Conservation (phyloP, 768 basidiomycete genomes). For the Boletus vermiculosoides region DNA sequence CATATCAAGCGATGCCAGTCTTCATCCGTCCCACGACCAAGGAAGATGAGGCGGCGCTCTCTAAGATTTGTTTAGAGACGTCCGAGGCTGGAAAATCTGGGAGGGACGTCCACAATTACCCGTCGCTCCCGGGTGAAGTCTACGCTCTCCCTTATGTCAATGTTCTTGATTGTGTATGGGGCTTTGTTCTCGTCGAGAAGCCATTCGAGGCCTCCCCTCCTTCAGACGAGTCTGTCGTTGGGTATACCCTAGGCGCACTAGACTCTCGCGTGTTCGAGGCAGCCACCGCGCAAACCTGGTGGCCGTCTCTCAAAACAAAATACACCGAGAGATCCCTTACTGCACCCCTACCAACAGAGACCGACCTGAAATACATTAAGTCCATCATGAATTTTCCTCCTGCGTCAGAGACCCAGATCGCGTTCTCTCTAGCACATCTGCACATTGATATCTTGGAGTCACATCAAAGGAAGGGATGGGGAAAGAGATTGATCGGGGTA, state of each 20-base stretch:
- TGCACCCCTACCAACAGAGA: constrained; percentile 17
- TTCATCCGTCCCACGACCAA: constrained; percentile 56
- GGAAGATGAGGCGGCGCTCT: constrained; percentile 56
- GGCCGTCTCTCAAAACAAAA: constrained; percentile 56
- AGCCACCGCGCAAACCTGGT: constrained; percentile 58
- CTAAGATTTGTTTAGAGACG: constrained; percentile 72
- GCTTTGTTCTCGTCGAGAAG: constrained; percentile 66
- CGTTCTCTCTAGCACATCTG: constrained; percentile 70
- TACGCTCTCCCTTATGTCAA: constrained; percentile 77
- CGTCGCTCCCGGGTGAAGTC: constrained; percentile 66
- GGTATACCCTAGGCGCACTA: constrained; percentile 66
- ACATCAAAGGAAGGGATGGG: constrained; percentile 70
- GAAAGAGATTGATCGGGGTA: constrained; percentile 55
- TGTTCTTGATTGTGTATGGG: constrained; percentile 60
- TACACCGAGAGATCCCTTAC: constrained; percentile 40
- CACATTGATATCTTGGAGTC: constrained; percentile 71
- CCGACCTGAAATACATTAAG: constrained; percentile 34
- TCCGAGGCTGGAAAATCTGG: constrained; percentile 70
- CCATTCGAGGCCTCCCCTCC: constrained; percentile 18
- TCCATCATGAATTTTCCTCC: constrained; percentile 36
- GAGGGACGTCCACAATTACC: constrained; percentile 55
- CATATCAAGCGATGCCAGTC: constrained; percentile 34
- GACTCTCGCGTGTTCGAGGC: constrained; percentile 67
- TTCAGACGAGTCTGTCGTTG: constrained; percentile 51
- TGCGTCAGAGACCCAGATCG: constrained; percentile 52